Evolutionary conservation across 2,329 filamentous ascomycete genomes (phyloP), one percentile per base, ranked within the genome.

Genomic region (Lachnellula arida): DNA sequence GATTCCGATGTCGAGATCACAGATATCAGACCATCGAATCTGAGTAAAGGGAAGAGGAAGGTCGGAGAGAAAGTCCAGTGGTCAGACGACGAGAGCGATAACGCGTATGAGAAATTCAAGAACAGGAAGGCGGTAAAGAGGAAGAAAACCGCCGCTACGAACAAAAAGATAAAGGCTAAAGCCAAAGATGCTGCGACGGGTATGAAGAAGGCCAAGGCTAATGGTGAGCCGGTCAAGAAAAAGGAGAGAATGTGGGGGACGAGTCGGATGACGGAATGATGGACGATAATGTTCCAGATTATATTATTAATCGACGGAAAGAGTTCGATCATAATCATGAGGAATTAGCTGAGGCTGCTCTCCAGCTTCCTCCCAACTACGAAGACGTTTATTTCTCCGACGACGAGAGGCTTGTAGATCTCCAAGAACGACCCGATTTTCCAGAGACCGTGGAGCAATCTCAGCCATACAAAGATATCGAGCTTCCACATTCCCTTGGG

Each of bases 361-460:
- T 97, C 44, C 85, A 82, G 59, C 71, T 95, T 2, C 91, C 94
- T 0, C 94, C 94, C 0, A 81, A 82, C 49, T 96, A 88, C 67
- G 81, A 85, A 1, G 85, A 86, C 48, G 77, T 97, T 15, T 78
- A 88, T 9, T 92, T 96, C 61, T 88, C 86, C 0, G 88, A 91
- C 50, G 80, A 87, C 58, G 84, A 87, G 51, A 73, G 75, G 5
- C 70, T 87, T 34, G 82, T 81, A 58, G 75, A 83, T 11, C 69
- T 90, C 12, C 75, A 80, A 53, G 86, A 92, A 69, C 86, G 85
- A 51, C 93, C 93, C 0, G 74, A 80, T 1, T 88, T 97, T 52
- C 70, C 79, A 65, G 67, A 71, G 25, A 74, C 77, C 2, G 74
- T 88, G 51, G 85, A 82, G 51, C 86, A 89, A 0, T 87, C 82